phyloP scores from a whole-genome alignment of 257 asterid genomes.

The Solanum megistacrolobum region DNA sequence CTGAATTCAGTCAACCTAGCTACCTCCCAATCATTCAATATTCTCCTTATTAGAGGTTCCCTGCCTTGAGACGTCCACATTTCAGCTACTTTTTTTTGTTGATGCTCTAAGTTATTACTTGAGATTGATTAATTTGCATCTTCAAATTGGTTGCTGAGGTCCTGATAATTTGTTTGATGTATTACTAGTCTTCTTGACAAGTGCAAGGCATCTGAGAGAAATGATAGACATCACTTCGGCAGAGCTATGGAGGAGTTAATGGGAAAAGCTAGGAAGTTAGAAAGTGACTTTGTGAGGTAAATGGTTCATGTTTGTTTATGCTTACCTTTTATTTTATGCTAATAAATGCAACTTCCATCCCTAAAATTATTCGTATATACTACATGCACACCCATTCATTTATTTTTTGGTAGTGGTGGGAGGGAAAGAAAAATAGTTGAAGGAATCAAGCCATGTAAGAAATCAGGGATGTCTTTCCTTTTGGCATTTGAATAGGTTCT shows the following conservation, averaged over 20 bases:
- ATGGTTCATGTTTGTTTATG: not conserved
- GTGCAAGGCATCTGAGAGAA: conserved; percentile 21
- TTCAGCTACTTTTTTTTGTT: not conserved
- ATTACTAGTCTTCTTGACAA: conserved; percentile 26
- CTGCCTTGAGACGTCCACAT: not conserved
- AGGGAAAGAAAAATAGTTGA: not conserved
- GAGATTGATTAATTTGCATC: not conserved
- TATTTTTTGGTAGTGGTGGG: not conserved
- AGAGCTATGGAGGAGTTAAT: conserved; percentile 32
- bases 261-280: conserved; percentile 53
- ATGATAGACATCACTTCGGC: conserved; percentile 16
- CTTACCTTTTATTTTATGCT: not conserved
- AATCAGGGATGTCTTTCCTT: not conserved
- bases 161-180: not conserved
- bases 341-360: not conserved
- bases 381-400: not conserved
- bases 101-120: not conserved
- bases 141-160: not conserved
- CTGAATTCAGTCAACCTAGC: not conserved
- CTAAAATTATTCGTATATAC: not conserved
- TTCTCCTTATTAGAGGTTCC: not conserved
- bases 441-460: not conserved
- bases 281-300: conserved; percentile 61
- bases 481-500: not conserved
- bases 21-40: not conserved